Evolutionary conservation across 495 filamentous ascomycete genomes (phyloP), one percentile per base, ranked within the genome.

Genomic region (Cudoniella acicularis): DNA sequence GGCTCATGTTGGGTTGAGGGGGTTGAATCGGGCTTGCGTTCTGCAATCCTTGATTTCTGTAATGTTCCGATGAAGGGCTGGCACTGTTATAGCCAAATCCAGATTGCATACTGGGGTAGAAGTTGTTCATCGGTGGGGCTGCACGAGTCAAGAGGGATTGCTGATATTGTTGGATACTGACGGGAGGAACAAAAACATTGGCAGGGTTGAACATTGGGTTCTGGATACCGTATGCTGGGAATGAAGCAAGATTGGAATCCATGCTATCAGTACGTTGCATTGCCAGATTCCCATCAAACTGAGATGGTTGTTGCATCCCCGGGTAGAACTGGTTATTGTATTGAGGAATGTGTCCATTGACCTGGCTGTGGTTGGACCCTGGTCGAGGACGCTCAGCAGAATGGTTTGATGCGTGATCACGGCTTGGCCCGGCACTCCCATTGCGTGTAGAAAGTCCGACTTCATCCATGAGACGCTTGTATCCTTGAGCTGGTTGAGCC

Each of bases 401-500:
- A 41, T 68, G 70, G 49, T 69, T 59, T 20, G 70, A 62, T 55
- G 65, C 56, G 59, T 79, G 77, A 43, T 79, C 78, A 36, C 77
- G 73, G 52, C 69, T 69, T 20, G 72, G 70, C 30, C 72, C 73
- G 20, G 68, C 68, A 49, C 74, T 69, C 11, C 64, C 62, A 59
- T 68, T 66, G 10, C 66, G 58, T 2, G 70, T 56, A 49, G 67
- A 62, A 21, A 66, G 54, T 90, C 91, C 55, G 95, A 75, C 50
- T 90, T 92, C 68, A 96, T 94, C 72, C 94, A 98, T 98, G 49
- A 98, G 73, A 43, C 94, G 89, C 79, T 98, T 98, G 74, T 98
- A 98, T 41, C 94, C 94, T 72, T 98, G 95, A 49, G 88, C 87
- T 48, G 94, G 91, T 57, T 93, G 88, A 4, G 90, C 92, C 74